phyloP scores from a whole-genome alignment of 179 eudicot genomes.

The Silene coronaria region DNA sequence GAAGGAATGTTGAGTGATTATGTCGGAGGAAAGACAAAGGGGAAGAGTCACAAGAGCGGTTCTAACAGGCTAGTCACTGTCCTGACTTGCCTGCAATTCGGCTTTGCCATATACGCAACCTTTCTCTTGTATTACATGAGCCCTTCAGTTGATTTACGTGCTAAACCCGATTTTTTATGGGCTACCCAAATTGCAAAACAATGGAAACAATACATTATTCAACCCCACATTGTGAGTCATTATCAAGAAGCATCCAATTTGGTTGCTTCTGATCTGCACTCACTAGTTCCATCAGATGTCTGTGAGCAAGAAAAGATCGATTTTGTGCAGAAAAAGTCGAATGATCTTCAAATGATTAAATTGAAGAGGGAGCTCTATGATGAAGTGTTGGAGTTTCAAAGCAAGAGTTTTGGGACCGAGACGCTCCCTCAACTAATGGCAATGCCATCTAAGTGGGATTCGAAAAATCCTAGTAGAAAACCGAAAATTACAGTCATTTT shows the following conservation, averaged over 20 bases:
- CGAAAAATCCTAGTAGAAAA: constrained; percentile 35
- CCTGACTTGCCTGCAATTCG: constrained; percentile 75
- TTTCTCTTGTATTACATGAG: constrained; percentile 80
- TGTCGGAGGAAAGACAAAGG: constrained; percentile 46
- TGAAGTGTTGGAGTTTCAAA: constrained; percentile 57
- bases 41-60: constrained; percentile 39
- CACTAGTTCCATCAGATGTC: constrained; percentile 32
- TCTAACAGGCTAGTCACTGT: constrained; percentile 58
- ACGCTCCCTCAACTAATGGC: constrained; percentile 60
- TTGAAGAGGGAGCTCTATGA: constrained; percentile 69
- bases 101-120: constrained; percentile 81
- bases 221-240: constrained; percentile 52
- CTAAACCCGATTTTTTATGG: constrained; percentile 83
- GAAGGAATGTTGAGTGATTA: constrained; percentile 71
- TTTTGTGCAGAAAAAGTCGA: constrained; percentile 77
- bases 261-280: constrained; percentile 28
- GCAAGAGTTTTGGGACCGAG: constrained; percentile 48
- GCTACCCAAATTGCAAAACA: constrained; percentile 63
- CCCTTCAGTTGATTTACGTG: constrained; percentile 58
- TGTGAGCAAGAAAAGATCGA: constrained; percentile 85
- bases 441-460: constrained; percentile 77
- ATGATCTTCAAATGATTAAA: constrained; percentile 69
- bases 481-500: constrained; percentile 77
- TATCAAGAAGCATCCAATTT: constrained; percentile 47
- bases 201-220: constrained; percentile 60